A percentile compares a stretch with the other conserved stretches of the same genome.
These are phyloP conservation scores for Ceratocystiopsis brevicomis DNA, from an alignment of 2,329 filamentous ascomycete species.

Conservation along the genomic window DNA sequence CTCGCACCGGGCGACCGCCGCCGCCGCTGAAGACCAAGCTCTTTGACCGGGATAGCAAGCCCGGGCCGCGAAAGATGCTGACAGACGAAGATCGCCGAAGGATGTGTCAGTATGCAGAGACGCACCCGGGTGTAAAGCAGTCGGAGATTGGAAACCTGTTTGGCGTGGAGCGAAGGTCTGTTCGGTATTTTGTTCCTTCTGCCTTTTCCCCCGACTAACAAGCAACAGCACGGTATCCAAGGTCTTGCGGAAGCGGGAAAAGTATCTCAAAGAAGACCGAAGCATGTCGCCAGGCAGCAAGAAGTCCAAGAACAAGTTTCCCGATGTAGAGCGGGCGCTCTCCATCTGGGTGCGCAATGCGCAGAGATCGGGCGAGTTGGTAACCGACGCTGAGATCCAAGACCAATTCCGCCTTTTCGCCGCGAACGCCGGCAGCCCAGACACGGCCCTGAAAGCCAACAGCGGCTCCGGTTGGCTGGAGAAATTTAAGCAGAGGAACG, in stretches of 20 bases:
- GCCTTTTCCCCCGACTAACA: background rate
- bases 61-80: slow-evolving; percentile 67
- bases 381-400: slow-evolving; percentile 65
- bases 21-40: slow-evolving; percentile 28
- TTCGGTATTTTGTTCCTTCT: background rate
- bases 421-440: slow-evolving; percentile 46
- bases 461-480: slow-evolving; percentile 62
- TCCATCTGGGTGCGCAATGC: slow-evolving; percentile 74
- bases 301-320: slow-evolving; percentile 63
- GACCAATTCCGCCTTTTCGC: slow-evolving; percentile 74
- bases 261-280: slow-evolving; percentile 71
- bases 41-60: slow-evolving; percentile 25
- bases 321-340: slow-evolving; percentile 81
- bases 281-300: slow-evolving; percentile 57
- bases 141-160: slow-evolving; percentile 92
- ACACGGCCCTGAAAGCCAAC: slow-evolving; percentile 51
- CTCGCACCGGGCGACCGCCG: slow-evolving; percentile 19
- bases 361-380: slow-evolving; percentile 51
- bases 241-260: slow-evolving; percentile 83
- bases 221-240: slow-evolving; percentile 83
- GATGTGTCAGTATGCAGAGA: slow-evolving; percentile 88
- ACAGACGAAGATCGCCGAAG: slow-evolving; percentile 76
- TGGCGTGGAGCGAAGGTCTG: slow-evolving; percentile 89
- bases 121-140: slow-evolving; percentile 80
- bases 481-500: slow-evolving; percentile 87